These are phyloP conservation scores for Plenodomus tracheiphilus DNA, from an alignment of 2,329 filamentous ascomycete species.

Conservation along the genomic window DNA sequence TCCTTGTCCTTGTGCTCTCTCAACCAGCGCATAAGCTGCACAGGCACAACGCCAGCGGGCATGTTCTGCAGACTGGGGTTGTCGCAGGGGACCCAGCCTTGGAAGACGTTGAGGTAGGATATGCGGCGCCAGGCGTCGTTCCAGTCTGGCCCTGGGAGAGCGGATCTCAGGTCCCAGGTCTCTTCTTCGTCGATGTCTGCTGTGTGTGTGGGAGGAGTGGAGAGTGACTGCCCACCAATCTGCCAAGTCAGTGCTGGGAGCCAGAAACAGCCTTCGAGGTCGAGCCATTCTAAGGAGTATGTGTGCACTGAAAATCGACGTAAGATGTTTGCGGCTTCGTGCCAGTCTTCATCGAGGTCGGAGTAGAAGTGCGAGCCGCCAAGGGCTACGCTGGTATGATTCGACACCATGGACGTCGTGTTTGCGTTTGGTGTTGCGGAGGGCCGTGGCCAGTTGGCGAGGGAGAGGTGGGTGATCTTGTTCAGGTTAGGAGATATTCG, in stretches of 20 bases:
- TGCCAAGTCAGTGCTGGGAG: slow-evolving; percentile 54
- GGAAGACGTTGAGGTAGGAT: slow-evolving; percentile 46
- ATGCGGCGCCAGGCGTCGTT: slow-evolving; percentile 51
- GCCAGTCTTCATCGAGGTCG: slow-evolving; percentile 57
- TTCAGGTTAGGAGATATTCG: slow-evolving; percentile 56
- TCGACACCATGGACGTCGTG: slow-evolving; percentile 50
- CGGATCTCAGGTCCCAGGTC: slow-evolving; percentile 12
- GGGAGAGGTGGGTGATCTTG: slow-evolving; percentile 64
- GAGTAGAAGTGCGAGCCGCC: slow-evolving; percentile 59
- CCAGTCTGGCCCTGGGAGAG: slow-evolving; percentile 41
- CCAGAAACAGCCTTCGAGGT: slow-evolving; percentile 66
- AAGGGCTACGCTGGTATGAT: slow-evolving; percentile 50
- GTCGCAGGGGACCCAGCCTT: slow-evolving; percentile 50
- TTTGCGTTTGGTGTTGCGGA: slow-evolving; percentile 59
- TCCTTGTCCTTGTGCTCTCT: slow-evolving; percentile 34
- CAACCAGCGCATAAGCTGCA: slow-evolving; percentile 41
- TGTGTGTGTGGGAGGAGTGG: slow-evolving; percentile 1
- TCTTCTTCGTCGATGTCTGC: slow-evolving; percentile 5
- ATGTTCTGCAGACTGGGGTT: slow-evolving; percentile 34
- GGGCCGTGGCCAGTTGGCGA: slow-evolving; percentile 65
- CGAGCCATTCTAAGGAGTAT: slow-evolving; percentile 64
- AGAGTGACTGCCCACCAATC: not conserved
- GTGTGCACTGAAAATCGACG: slow-evolving; percentile 59
- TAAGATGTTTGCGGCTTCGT: slow-evolving; percentile 60
- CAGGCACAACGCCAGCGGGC: slow-evolving; percentile 40